Evolutionary conservation across 2,329 filamentous ascomycete species (phyloP), one percentile per base, ranked within the genome.

Genomic region (Claviceps purpurea): DNA sequence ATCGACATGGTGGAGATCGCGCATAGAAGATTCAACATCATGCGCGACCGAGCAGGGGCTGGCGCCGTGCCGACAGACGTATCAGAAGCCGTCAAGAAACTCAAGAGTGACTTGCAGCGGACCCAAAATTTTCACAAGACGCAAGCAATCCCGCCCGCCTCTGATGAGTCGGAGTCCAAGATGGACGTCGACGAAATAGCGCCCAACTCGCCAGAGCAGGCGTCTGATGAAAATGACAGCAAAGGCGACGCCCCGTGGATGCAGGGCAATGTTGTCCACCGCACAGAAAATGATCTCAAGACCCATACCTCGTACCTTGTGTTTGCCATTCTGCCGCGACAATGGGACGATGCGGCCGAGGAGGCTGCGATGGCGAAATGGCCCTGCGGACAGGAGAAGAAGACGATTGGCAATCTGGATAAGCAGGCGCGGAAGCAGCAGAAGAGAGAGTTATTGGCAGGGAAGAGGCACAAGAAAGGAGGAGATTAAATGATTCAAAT

Each of bases 271-370:
- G 63, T 97, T 42, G 77, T 89, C 34, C 88, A 94, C 61, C 79
- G 89, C 24, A 82, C 87, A 0, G 93, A 98, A 70, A 73, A 82
- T 0, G 93, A 98, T 62, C 72, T 97, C 55, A 96, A 95, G 75
- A 93, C 87, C 7, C 93, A 98, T 68, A 98, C 93, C 0, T 93
- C 87, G n/a, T 98, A 98, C 65, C 77, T 98, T 4, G 86, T 94
- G 4, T 98, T 98, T 70, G 93, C 93, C 0, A 73, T 93, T 3
- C 69, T 98, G 55, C 91, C 93, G n/a, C 76, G 82, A 44, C 83
- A 87, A 56, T 98, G 93, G 93, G 83, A 74, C 0, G 84, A 81
- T 39, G 86, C 85, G 55, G 88, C 95, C 58, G 93, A 98, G 68
- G 77, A 76, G 37, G 75, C 76, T 34, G 82, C 83, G 49, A 70